Percentiles rank a stretch among this genome's conserved stretches.
Conservation (phyloP, 2,329 filamentous ascomycete genomes). For the Penicillium sp. region DNA sequence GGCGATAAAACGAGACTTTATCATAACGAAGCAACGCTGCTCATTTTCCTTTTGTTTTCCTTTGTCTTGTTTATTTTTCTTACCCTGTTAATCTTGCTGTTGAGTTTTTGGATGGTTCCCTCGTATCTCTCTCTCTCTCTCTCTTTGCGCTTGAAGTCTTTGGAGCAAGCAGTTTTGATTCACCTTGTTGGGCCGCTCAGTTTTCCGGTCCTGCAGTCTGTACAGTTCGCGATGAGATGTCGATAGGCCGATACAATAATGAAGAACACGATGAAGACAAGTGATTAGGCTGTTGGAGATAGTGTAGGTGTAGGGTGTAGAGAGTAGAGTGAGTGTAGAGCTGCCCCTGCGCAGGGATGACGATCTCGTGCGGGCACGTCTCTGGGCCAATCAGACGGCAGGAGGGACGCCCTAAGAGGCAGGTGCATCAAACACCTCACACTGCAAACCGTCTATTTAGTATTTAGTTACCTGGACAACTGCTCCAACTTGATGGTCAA, state of each 20-base stretch:
- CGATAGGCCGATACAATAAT: constrained; percentile 2
- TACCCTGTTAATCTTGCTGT: not conserved
- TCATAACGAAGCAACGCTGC: constrained; percentile 3
- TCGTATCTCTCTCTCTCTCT: not conserved
- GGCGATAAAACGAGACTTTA: not conserved
- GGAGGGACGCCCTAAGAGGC: not conserved
- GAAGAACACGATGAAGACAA: not conserved
- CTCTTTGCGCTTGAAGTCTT: not conserved
- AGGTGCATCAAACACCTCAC: not conserved
- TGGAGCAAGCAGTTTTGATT: not conserved
- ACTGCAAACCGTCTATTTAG: no score
- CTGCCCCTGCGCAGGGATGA: constrained; percentile 1
- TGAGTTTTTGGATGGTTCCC: not conserved
- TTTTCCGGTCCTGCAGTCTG: not conserved
- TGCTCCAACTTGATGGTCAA: no score
- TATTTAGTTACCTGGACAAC: no score
- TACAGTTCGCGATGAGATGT: not conserved
- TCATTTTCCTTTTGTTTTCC: constrained; percentile 1
- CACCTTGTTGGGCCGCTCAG: not conserved
- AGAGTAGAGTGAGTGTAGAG: not conserved
- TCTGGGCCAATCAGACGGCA: not conserved
- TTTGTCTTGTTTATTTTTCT: not conserved
- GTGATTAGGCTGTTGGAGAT: not conserved
- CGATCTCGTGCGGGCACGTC: not conserved
- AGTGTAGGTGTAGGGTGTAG: not conserved